These are phyloP conservation scores for Colletotrichum orbiculare DNA, from an alignment of 2,329 filamentous ascomycete genomes.

Conservation along the genomic window DNA sequence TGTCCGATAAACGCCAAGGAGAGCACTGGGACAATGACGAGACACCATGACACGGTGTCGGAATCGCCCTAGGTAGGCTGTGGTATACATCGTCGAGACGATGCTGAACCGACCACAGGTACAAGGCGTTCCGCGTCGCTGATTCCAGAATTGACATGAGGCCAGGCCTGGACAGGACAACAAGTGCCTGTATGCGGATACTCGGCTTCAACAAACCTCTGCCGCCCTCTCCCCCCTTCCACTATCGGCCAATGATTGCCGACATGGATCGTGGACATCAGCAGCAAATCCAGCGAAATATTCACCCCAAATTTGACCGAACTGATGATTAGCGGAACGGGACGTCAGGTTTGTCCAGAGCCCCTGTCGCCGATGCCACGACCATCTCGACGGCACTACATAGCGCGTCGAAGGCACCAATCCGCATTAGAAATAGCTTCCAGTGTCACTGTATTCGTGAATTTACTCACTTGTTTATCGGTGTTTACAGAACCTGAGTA, in stretches of 20 bases:
- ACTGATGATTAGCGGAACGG: slow-evolving; percentile 75
- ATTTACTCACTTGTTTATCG: too few relatives aligned
- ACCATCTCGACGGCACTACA: slow-evolving; percentile 72
- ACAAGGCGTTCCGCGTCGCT: slow-evolving; percentile 74
- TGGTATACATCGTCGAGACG: slow-evolving; percentile 71
- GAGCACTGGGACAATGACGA: slow-evolving; percentile 79
- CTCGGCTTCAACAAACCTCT: slow-evolving; percentile 48
- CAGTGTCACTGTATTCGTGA: too few relatives aligned
- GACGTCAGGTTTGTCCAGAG: slow-evolving; percentile 76
- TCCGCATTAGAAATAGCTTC: slow-evolving; percentile 54
- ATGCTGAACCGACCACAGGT: slow-evolving; percentile 78
- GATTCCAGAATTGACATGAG: slow-evolving; percentile 72
- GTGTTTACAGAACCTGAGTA: too few relatives aligned
- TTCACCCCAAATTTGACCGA: slow-evolving; percentile 72
- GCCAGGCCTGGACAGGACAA: slow-evolving; percentile 66
- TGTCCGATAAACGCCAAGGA: slow-evolving; percentile 75
- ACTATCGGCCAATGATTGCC: slow-evolving; percentile 63
- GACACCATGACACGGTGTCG: slow-evolving; percentile 78
- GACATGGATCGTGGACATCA: slow-evolving; percentile 75
- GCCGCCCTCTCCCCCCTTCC: slow-evolving; percentile 23
- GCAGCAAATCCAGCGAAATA: slow-evolving; percentile 72
- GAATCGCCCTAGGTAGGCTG: slow-evolving; percentile 76
- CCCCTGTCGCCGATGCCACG: slow-evolving; percentile 69
- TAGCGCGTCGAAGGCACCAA: slow-evolving; percentile 71
- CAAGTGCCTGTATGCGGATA: slow-evolving; percentile 51